phyloP scores from a whole-genome alignment of 1,284 basidiomycete species.

The Pisolithus thermaeus region DNA sequence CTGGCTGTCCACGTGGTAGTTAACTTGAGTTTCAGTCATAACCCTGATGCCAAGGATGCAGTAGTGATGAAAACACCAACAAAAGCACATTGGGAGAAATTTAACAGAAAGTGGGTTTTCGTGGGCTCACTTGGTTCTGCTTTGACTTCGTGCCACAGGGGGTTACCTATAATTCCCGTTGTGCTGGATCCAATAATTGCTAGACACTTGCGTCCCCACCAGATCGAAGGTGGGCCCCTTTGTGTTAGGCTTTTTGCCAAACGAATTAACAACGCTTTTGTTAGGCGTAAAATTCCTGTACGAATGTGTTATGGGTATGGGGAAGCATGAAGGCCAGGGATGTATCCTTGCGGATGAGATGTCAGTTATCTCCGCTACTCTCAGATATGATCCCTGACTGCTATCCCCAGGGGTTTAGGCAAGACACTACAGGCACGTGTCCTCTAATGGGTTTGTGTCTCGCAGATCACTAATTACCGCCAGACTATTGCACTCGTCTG shows the following conservation, averaged over 20 bases:
- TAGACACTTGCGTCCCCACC: constrained; percentile 81
- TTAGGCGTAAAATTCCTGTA: constrained; percentile 87
- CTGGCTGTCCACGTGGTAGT: constrained; percentile 5
- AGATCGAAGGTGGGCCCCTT: constrained; percentile 65
- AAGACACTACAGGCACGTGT: constrained; percentile 76
- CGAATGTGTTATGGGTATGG: constrained; percentile 92
- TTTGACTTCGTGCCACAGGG: constrained; percentile 31
- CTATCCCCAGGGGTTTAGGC: constrained; percentile 73
- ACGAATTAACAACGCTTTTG: constrained; percentile 5
- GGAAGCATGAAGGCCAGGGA: constrained; percentile 83
- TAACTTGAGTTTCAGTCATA: constrained; percentile 42
- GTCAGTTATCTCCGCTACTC: constrained; percentile 32
- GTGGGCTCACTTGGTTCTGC: not conserved
- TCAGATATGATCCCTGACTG: constrained; percentile 8
- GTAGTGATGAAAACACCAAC: constrained; percentile 84
- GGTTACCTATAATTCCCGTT: constrained; percentile 69
- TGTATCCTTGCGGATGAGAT: constrained; percentile 98
- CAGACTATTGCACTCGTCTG: constrained; percentile 85
- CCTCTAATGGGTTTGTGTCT: not conserved
- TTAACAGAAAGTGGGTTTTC: constrained; percentile 65
- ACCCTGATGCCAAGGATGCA: constrained; percentile 71
- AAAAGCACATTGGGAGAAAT: constrained; percentile 58
- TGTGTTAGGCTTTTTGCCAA: not conserved
- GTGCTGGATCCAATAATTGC: constrained; percentile 91
- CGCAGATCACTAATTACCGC: constrained; percentile 4